phyloP scores from a whole-genome alignment of 345 rosid species.

The Salix udensis region DNA sequence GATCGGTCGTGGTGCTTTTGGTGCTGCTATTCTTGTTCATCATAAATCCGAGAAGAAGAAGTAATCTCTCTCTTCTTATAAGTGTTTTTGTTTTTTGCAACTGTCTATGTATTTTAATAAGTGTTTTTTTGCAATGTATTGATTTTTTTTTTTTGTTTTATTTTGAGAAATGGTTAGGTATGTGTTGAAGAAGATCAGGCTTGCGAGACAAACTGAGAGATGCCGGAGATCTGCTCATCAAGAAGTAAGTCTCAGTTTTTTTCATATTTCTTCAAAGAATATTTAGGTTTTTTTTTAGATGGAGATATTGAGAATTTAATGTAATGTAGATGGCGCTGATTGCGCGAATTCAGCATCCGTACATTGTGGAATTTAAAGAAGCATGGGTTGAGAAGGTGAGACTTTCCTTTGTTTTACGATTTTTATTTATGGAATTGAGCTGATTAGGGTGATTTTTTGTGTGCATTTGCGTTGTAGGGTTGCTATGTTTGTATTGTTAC shows the following conservation, averaged over 20 bases:
- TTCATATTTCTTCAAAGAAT: background rate
- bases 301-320: background rate
- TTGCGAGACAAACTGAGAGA: constrained; percentile 93
- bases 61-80: constrained; percentile 24
- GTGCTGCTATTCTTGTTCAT: constrained; percentile 91
- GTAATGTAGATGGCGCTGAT: constrained; percentile 78
- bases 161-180: constrained; percentile 48
- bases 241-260: constrained; percentile 49
- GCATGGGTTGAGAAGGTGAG: constrained; percentile 97
- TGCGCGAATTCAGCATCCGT: constrained; percentile 87
- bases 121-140: background rate
- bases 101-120: background rate
- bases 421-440: background rate
- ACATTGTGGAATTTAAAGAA: constrained; percentile 94
- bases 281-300: background rate
- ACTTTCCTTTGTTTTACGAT: background rate
- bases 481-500: constrained; percentile 98
- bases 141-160: background rate
- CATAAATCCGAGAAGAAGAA: constrained; percentile 91
- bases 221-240: constrained; percentile 98
- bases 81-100: background rate
- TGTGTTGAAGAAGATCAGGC: constrained; percentile 96
- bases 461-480: constrained; percentile 53
- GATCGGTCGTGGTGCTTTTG: constrained; percentile 98
- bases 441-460: background rate